These are phyloP conservation scores for Darksidea phi DNA, from an alignment of 495 filamentous ascomycete genomes.

Conservation along the genomic window DNA sequence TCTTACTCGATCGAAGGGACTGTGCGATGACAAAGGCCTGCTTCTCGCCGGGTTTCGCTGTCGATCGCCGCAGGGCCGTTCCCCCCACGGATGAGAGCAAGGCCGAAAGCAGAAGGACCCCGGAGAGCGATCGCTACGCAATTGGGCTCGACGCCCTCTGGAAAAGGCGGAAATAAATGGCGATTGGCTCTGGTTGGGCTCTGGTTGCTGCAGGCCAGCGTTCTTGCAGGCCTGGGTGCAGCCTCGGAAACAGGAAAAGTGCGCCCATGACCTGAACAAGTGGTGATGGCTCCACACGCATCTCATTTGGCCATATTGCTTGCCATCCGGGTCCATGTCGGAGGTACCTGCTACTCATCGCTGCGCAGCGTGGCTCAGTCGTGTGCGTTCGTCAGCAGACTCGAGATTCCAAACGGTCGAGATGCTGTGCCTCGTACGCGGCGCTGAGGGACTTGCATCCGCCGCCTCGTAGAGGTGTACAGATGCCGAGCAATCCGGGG, in stretches of 20 bases:
- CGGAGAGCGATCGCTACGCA: slow-evolving; percentile 8
- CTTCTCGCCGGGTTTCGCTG: neutral
- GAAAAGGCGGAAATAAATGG: slow-evolving; percentile 6
- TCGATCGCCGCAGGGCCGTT: neutral
- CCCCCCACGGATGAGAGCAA: neutral
- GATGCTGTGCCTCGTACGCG: too few species aligned
- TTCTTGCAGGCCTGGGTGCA: neutral
- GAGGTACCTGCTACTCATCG: too few species aligned
- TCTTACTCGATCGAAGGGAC: neutral
- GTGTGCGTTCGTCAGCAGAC: slow-evolving; percentile 11
- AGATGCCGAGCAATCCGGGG: slow-evolving; percentile 1
- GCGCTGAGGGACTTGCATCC: too few species aligned
- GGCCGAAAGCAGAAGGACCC: slow-evolving; percentile 1
- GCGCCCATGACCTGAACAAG: slow-evolving; percentile 8
- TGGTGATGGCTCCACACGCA: slow-evolving; percentile 1
- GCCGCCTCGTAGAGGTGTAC: too few species aligned
- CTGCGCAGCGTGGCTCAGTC: slow-evolving; percentile 21
- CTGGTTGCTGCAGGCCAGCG: too few species aligned
- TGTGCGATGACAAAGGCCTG: neutral
- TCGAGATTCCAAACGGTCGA: neutral
- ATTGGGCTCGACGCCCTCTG: neutral
- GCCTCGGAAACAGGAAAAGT: slow-evolving; percentile 4
- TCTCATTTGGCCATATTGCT: slow-evolving; percentile 1
- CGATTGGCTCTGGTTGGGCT: neutral
- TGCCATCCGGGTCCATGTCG: too few species aligned